These are phyloP conservation scores for Haematococcus sp. DNA, from an alignment of 139 green algal genomes.

Conservation along the genomic window DNA sequence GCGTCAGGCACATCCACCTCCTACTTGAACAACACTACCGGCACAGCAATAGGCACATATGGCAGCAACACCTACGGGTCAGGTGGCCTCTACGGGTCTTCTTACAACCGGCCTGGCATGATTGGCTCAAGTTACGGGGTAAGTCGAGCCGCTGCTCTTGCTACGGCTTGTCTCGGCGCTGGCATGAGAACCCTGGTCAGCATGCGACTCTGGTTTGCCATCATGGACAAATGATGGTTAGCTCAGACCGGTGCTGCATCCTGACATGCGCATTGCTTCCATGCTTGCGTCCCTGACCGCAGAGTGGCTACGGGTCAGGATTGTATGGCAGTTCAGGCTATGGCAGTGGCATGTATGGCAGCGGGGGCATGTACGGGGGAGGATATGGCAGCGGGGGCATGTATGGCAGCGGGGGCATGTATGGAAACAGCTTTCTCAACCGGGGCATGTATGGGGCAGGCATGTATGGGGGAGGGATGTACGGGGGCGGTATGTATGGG, in stretches of 20 bases:
- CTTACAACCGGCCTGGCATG: background rate
- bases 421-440: slow-evolving; percentile 37
- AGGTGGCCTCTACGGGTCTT: background rate
- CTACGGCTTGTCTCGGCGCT: background rate
- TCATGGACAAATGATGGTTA: no score
- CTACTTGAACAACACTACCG: background rate
- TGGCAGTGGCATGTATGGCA: slow-evolving; percentile 25
- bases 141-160: background rate
- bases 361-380: slow-evolving; percentile 11
- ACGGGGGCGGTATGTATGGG: slow-evolving; percentile 40
- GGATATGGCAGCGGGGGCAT: slow-evolving; percentile 31
- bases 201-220: no score
- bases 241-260: no score
- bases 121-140: slow-evolving; percentile 3
- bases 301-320: slow-evolving; percentile 6
- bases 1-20: slow-evolving; percentile 8
- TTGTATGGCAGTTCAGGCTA: slow-evolving; percentile 1
- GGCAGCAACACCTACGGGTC: slow-evolving; percentile 7
- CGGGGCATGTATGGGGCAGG: slow-evolving; percentile 37
- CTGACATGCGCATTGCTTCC: background rate
- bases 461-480: slow-evolving; percentile 42
- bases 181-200: no score
- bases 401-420: slow-evolving; percentile 48
- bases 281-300: background rate
- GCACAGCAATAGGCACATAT: slow-evolving; percentile 4